These are phyloP conservation scores for Penicillium janthinellum DNA, from an alignment of 2,329 filamentous ascomycete genomes.

Conservation along the genomic window DNA sequence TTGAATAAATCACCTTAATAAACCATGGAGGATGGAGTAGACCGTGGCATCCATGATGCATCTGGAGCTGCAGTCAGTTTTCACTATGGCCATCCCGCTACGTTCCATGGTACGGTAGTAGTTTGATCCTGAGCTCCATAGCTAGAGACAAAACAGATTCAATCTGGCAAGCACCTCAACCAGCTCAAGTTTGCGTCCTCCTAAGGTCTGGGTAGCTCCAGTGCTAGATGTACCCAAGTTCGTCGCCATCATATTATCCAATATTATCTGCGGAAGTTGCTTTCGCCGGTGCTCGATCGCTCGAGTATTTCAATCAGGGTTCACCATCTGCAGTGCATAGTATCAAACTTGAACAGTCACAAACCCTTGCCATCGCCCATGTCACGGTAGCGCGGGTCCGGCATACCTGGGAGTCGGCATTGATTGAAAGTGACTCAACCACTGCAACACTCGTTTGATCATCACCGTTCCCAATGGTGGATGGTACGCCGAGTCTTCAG, in stretches of 20 bases:
- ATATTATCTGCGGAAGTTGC: conserved; percentile 7
- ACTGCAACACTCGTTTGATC: neutral
- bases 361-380: neutral
- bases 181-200: neutral
- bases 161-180: neutral
- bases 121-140: conserved; percentile 1
- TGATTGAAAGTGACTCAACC: neutral
- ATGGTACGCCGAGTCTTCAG: neutral
- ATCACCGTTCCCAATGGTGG: no score
- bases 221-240: neutral
- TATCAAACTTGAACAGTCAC: conserved; percentile 12
- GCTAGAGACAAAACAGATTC: neutral
- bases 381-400: neutral
- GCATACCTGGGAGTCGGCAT: neutral
- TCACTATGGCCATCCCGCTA: neutral
- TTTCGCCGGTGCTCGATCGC: no score
- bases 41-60: neutral
- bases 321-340: conserved; percentile 11
- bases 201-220: neutral
- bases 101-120: conserved; percentile 12
- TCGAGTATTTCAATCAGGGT: no score
- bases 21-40: neutral
- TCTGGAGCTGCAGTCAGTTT: conserved; percentile 2
- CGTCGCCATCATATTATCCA: conserved; percentile 1
- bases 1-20: neutral